phyloP scores from a whole-genome alignment of 108 stramenopile species.

The Conticribra guillardii region DNA sequence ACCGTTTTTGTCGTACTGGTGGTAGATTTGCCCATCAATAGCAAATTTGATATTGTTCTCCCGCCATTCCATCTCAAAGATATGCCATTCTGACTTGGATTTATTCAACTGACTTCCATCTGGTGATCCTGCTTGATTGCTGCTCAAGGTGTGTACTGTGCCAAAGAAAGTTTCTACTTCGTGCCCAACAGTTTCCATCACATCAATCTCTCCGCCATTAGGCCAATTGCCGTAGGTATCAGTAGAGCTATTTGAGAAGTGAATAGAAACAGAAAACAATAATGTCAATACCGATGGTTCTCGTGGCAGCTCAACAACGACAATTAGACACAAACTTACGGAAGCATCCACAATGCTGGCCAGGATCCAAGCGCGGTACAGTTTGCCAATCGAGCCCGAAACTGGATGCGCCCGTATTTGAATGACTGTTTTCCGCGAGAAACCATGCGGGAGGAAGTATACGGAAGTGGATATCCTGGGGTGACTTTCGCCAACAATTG shows the following conservation, averaged over 20 bases:
- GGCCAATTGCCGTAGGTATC: slow-evolving; percentile 45
- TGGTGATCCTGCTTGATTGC: slow-evolving; percentile 24
- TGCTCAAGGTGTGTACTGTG: slow-evolving; percentile 35
- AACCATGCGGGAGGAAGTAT: slow-evolving; percentile 36
- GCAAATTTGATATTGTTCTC: slow-evolving; percentile 31
- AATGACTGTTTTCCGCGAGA: slow-evolving; percentile 21
- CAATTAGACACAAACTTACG: slow-evolving; percentile 1
- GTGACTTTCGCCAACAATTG: slow-evolving; percentile 23
- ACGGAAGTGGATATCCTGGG: neutral
- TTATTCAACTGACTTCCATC: slow-evolving; percentile 15
- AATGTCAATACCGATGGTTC: too few species aligned
- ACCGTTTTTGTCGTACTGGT: neutral
- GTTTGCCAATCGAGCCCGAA: slow-evolving; percentile 33
- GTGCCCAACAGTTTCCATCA: slow-evolving; percentile 54
- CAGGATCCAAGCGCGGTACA: slow-evolving; percentile 29
- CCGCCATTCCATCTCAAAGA: slow-evolving; percentile 43
- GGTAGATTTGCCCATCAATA: slow-evolving; percentile 37
- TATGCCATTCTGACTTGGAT: slow-evolving; percentile 36
- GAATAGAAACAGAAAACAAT: neutral
- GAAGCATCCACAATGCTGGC: slow-evolving; percentile 52
- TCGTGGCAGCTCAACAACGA: slow-evolving; percentile 6
- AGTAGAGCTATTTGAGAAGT: neutral
- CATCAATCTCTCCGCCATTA: slow-evolving; percentile 51
- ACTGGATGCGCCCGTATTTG: slow-evolving; percentile 39
- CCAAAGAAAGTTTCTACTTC: slow-evolving; percentile 27